Evolutionary conservation across 108 stramenopile genomes (phyloP).

Genomic region (Skeletonema potamos): DNA sequence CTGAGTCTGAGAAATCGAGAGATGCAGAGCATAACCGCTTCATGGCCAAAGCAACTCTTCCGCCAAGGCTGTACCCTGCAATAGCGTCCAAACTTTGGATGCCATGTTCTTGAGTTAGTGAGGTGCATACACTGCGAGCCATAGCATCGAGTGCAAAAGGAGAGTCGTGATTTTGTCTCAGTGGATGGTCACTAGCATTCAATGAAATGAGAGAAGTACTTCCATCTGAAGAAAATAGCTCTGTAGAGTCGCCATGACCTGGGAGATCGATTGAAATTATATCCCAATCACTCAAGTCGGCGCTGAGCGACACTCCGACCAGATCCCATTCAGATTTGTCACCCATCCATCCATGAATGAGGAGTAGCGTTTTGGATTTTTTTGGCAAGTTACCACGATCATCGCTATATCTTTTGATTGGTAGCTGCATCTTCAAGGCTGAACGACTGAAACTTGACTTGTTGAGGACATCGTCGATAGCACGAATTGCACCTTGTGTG

Average conservation of each 20-base stretch:
- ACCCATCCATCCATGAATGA: slow-evolving; percentile 90
- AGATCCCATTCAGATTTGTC: slow-evolving; percentile 80
- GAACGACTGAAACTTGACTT: not conserved
- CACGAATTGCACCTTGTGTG: slow-evolving; percentile 31
- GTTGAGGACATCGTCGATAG: slow-evolving; percentile 27
- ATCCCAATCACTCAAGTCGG: slow-evolving; percentile 57
- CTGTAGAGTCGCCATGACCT: slow-evolving; percentile 66
- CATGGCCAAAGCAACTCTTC: slow-evolving; percentile 85
- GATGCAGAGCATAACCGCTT: slow-evolving; percentile 33
- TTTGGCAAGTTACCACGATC: slow-evolving; percentile 1
- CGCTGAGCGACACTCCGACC: slow-evolving; percentile 33
- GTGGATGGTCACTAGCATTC: slow-evolving; percentile 20
- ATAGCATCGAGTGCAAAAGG: slow-evolving; percentile 53
- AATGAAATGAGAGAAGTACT: slow-evolving; percentile 40
- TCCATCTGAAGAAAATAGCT: slow-evolving; percentile 26
- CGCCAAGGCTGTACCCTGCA: slow-evolving; percentile 83
- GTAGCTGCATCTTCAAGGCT: slow-evolving; percentile 9
- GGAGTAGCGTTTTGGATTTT: slow-evolving; percentile 56
- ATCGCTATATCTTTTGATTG: slow-evolving; percentile 33
- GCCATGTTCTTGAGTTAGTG: slow-evolving; percentile 51
- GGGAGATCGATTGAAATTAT: slow-evolving; percentile 72
- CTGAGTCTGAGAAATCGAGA: not conserved
- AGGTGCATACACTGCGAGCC: slow-evolving; percentile 51
- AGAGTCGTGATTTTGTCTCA: slow-evolving; percentile 10
- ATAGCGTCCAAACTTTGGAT: slow-evolving; percentile 62